These are phyloP conservation scores for Kondoa malvinella DNA, from an alignment of 768 basidiomycete species.

Conservation along the genomic window DNA sequence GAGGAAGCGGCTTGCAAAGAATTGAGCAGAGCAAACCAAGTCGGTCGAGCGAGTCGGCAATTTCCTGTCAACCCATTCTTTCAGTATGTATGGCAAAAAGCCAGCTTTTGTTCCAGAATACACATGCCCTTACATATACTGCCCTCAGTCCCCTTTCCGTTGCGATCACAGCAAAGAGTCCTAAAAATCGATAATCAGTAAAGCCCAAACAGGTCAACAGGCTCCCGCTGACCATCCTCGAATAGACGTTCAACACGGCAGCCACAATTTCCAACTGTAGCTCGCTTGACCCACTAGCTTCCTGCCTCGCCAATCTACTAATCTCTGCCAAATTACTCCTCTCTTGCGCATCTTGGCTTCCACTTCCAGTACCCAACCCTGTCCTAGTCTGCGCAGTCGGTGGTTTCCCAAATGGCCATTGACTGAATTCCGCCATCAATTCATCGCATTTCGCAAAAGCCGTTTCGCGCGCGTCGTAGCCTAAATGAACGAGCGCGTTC, in stretches of 20 bases:
- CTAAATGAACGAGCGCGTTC: constrained; percentile 72
- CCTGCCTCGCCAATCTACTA: constrained; percentile 31
- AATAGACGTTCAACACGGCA: constrained; percentile 80
- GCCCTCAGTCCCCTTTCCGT: not conserved
- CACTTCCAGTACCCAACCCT: constrained; percentile 2
- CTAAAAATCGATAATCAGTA: not conserved
- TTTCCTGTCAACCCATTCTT: too few relatives aligned
- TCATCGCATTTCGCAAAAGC: constrained; percentile 91
- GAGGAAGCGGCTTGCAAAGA: too few relatives aligned
- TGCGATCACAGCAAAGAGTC: constrained; percentile 4
- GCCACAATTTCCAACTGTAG: constrained; percentile 76
- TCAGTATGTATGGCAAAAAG: too few relatives aligned
- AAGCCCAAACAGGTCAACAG: not conserved
- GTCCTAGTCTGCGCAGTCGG: not conserved
- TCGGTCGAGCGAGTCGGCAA: too few relatives aligned
- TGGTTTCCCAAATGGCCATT: constrained; percentile 59
- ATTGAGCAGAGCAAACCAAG: too few relatives aligned
- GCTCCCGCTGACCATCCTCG: constrained; percentile 42
- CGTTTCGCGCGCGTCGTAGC: constrained; percentile 81
- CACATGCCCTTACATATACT: not conserved
- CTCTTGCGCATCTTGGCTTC: constrained; percentile 26
- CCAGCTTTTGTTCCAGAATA: too few relatives aligned
- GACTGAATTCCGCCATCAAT: constrained; percentile 71
- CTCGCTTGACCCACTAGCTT: constrained; percentile 38
- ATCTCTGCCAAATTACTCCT: constrained; percentile 36